phyloP scores from a whole-genome alignment of 2,329 filamentous ascomycete genomes.

The Talaromyces funiculosus region DNA sequence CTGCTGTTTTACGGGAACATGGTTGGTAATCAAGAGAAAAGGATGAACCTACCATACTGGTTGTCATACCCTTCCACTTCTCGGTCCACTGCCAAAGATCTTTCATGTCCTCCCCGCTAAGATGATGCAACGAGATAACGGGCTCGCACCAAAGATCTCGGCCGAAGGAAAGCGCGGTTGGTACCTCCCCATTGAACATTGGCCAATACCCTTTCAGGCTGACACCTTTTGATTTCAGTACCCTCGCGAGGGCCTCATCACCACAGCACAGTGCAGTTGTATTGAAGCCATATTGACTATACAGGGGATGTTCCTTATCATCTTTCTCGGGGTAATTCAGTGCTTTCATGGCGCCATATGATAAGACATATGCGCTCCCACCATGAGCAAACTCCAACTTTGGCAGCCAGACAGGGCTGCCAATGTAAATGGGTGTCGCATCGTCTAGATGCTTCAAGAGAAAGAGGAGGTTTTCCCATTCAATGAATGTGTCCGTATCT shows the following conservation, averaged over 20 bases:
- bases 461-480: constrained; percentile 1
- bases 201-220: constrained; percentile 4
- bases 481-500: constrained; percentile 6
- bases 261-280: constrained; percentile 4
- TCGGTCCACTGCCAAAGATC: constrained; percentile 2
- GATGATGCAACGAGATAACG: constrained; percentile 6
- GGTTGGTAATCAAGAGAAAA: not conserved
- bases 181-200: constrained; percentile 7
- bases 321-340: not conserved
- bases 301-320: not conserved
- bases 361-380: constrained; percentile 1
- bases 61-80: not conserved
- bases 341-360: constrained; percentile 4
- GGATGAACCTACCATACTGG: not conserved
- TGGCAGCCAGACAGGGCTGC: constrained; percentile 4
- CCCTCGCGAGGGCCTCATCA: constrained; percentile 2
- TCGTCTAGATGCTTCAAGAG: not conserved
- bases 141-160: constrained; percentile 5
- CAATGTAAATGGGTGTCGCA: not conserved
- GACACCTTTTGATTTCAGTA: constrained; percentile 7
- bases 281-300: constrained; percentile 2
- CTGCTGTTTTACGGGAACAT: not conserved
- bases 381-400: constrained; percentile 1
- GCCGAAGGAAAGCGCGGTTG: not conserved
- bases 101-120: constrained; percentile 3